Conservation (phyloP, 768 basidiomycete genomes). For the Ephemerocybe angulata region DNA sequence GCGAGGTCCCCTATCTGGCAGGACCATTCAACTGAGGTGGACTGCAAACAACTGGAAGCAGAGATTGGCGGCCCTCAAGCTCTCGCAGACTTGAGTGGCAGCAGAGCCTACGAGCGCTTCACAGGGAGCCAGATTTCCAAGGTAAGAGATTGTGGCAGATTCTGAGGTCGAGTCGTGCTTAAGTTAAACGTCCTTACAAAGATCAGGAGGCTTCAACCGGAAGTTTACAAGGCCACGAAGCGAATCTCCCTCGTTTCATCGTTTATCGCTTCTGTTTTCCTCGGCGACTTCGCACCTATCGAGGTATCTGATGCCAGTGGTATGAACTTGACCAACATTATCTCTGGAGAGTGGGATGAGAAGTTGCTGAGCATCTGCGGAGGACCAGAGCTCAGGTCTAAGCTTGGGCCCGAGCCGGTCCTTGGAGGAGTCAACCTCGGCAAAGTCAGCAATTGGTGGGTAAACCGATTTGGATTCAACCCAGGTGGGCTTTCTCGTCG, state of each 20-base stretch:
- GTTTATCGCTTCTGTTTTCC: slow-evolving; percentile 79
- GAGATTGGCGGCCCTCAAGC: slow-evolving; percentile 66
- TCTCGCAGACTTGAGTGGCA: slow-evolving; percentile 74
- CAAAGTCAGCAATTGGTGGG: slow-evolving; percentile 65
- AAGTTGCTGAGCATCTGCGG: slow-evolving; percentile 63
- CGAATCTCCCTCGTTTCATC: slow-evolving; percentile 80
- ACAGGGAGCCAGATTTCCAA: slow-evolving; percentile 82
- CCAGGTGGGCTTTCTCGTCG: slow-evolving; percentile 39
- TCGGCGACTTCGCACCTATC: slow-evolving; percentile 72
- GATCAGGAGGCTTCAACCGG: slow-evolving; percentile 54
- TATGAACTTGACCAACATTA: slow-evolving; percentile 84
- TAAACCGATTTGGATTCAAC: slow-evolving; percentile 70
- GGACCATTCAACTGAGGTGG: slow-evolving; percentile 77
- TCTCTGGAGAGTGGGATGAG: slow-evolving; percentile 72
- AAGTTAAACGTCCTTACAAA: slow-evolving; percentile 21
- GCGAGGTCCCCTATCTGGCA: slow-evolving; percentile 83
- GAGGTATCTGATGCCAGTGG: slow-evolving; percentile 89
- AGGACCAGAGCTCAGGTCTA: slow-evolving; percentile 59
- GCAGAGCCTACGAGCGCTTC: slow-evolving; percentile 84
- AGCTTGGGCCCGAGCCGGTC: slow-evolving; percentile 77
- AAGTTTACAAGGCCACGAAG: slow-evolving; percentile 54
- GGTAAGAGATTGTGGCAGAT: slow-evolving; percentile 37
- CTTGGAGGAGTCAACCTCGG: slow-evolving; percentile 67
- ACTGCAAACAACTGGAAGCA: slow-evolving; percentile 67
- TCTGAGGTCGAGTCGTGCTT: background rate